These are phyloP conservation scores for Salix udensis DNA, from an alignment of 345 rosid species.

Conservation along the genomic window DNA sequence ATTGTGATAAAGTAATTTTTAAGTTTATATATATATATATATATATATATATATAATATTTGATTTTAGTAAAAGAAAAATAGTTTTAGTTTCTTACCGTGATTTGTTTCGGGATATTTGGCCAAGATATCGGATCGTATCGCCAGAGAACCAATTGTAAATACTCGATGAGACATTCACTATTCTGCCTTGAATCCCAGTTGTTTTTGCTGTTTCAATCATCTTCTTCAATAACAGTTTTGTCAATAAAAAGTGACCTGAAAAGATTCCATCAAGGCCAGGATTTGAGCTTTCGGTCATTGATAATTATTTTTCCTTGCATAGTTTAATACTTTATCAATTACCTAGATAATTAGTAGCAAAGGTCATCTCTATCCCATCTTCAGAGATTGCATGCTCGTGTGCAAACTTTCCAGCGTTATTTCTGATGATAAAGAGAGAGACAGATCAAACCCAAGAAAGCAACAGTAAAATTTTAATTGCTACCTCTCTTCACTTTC, in stretches of 20 bases:
- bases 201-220: constrained; percentile 62
- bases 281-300: neutral
- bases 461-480: neutral
- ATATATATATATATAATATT: neutral
- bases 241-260: constrained; percentile 89
- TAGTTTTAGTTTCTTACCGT: constrained; percentile 23
- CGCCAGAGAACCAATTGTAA: constrained; percentile 87
- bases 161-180: constrained; percentile 87
- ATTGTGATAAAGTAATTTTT: no score
- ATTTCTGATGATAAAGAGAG: constrained; percentile 49
- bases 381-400: constrained; percentile 87
- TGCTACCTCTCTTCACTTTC: constrained; percentile 10
- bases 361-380: constrained; percentile 97
- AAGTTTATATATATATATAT: no score
- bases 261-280: neutral
- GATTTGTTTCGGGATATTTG: constrained; percentile 65
- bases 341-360: constrained; percentile 94
- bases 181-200: constrained; percentile 68
- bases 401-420: constrained; percentile 89
- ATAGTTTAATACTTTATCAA: neutral
- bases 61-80: neutral
- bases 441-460: neutral
- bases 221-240: constrained; percentile 61
- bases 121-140: constrained; percentile 61
- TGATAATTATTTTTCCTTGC: neutral